Base-by-base conservation (phyloP, 2,329 filamentous ascomycete species). In the Alternaria brassicae region DNA sequence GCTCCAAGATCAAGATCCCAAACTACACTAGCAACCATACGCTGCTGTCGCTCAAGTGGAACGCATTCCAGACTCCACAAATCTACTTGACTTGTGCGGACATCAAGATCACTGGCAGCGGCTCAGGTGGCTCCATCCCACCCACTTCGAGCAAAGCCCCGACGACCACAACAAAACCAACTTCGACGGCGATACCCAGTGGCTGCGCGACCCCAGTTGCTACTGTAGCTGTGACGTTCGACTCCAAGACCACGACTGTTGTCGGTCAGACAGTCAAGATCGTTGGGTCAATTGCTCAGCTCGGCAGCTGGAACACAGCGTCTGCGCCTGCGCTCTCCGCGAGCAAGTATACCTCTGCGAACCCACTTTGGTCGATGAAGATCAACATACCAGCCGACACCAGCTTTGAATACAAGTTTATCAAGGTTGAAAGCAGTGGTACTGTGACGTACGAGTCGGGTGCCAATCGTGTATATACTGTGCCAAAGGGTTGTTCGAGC, bases 251-350 rank as follows among this genome's bases (percentile, higher is more conserved):
- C 2, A 77, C 75, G 0, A 85, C 82, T 0, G 79, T 80, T 49
- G 80, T 74, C 52, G 83, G 83, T 8, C 81, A 84, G 70, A 83
- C 81, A 27, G 61, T 85, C 23, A 81, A 81, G 53, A 68, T 84
- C 4, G 72, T 74, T 0, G 83, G 83, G 27, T 80, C 78, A 45
- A 76, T 78, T 3, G 55, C 75, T 0, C 78, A 81, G 42, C 70
- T 84, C 1, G 82, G 82, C 2, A 70, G 61, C 21, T 84, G 82
- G 81, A 71, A 81, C 27, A 63, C 81, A 3, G 72, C 70, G 4
- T 69, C 71, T 47, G 78, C 78, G 6, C 74, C 77, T 63, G 76
- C 78, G 5, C 69, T 85, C 25, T 73, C 75, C 34, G 78, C 81
- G 0, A 71, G 72, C 5, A 71, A 75, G 36, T 85, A 84, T 67